Evolutionary conservation across 2,329 filamentous ascomycete species (phyloP).

Genomic region (Pestalotiopsis sp.): DNA sequence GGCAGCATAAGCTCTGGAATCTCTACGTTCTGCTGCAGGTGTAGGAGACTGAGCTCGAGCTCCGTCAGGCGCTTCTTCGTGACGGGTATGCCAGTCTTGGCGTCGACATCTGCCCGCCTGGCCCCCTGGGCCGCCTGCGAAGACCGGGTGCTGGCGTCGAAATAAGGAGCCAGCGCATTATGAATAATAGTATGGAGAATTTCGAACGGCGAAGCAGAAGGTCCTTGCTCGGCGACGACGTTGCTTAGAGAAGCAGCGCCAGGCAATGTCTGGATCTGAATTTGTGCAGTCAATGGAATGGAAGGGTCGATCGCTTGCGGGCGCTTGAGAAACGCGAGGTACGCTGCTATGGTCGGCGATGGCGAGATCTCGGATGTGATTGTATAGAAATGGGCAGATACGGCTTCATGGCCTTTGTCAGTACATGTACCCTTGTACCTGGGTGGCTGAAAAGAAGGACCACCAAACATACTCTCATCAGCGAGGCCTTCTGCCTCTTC

Average conservation of each 20-base stretch:
- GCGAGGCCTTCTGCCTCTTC: conserved; percentile 50
- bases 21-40: conserved; percentile 96
- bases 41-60: conserved; percentile 83
- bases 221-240: conserved; percentile 67
- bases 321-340: conserved; percentile 86
- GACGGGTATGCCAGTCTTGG: conserved; percentile 93
- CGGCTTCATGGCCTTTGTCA: conserved; percentile 34
- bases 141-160: conserved; percentile 90
- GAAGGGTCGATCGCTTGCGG: conserved; percentile 83
- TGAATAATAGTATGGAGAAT: conserved; percentile 90
- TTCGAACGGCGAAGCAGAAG: conserved; percentile 82
- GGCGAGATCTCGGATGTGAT: conserved; percentile 81
- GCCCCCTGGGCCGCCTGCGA: conserved; percentile 66
- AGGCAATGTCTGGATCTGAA: conserved; percentile 90
- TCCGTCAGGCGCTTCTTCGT: conserved; percentile 97
- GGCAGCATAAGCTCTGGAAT: conserved; percentile 89
- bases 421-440: conserved; percentile 8
- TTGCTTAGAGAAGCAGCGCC: conserved; percentile 72
- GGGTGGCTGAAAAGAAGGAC: neutral
- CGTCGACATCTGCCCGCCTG: conserved; percentile 80
- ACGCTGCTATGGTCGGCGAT: conserved; percentile 77
- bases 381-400: conserved; percentile 69
- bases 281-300: conserved; percentile 80
- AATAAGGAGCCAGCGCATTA: conserved; percentile 90
- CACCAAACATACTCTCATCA: conserved; percentile 39